phyloP scores from a whole-genome alignment of 2,329 filamentous ascomycete species.

The Gremmenia infestans region DNA sequence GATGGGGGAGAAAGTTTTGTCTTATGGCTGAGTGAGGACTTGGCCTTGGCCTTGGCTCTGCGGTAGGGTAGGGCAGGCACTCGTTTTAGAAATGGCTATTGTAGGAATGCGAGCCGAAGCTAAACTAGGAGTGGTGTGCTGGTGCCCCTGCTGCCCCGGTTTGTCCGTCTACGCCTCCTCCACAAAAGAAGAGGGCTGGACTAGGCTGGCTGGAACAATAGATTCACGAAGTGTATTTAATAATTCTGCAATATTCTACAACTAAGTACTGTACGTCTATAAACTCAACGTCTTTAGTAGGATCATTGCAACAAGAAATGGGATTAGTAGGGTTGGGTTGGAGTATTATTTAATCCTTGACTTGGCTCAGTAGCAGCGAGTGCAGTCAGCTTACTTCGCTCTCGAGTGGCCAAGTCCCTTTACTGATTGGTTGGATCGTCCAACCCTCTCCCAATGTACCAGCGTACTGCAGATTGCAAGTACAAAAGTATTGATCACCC shows the following conservation, averaged over 20 bases:
- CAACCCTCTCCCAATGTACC: neutral
- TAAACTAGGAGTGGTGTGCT: neutral
- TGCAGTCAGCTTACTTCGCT: conserved; percentile 1
- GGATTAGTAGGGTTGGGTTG: neutral
- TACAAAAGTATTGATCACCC: neutral
- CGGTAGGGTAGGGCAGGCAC: too few species aligned
- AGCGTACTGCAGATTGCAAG: neutral
- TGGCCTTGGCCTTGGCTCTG: too few species aligned
- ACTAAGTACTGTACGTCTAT: too few species aligned
- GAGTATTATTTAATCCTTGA: neutral
- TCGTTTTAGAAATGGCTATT: too few species aligned
- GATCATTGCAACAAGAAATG: neutral
- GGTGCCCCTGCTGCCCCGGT: neutral
- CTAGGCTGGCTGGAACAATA: neutral
- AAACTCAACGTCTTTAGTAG: neutral
- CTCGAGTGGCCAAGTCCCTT: neutral
- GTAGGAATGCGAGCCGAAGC: neutral
- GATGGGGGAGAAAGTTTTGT: too few species aligned
- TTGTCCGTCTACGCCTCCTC: neutral
- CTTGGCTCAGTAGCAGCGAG: neutral
- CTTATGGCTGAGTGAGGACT: too few species aligned
- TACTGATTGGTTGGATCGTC: neutral
- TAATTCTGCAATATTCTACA: neutral
- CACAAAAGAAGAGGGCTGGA: neutral
- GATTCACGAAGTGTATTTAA: neutral